Conservation (phyloP, 805 yeast genomes). For the Myxozyma neglecta region DNA sequence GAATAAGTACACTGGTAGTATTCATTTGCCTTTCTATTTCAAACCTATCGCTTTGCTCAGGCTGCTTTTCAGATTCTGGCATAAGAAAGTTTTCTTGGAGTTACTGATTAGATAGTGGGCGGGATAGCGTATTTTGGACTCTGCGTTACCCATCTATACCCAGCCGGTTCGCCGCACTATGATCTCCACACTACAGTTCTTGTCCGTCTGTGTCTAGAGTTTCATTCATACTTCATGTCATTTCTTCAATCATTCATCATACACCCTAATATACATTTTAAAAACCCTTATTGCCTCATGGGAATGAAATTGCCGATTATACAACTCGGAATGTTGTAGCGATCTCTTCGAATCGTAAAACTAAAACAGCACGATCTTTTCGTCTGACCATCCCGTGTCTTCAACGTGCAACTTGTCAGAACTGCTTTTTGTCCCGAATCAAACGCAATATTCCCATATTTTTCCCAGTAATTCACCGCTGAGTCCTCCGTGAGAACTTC, state of each 20-base stretch:
- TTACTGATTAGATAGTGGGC: no score
- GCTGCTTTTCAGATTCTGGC: no score
- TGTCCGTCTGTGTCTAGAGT: no score
- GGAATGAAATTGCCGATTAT: constrained; percentile 96
- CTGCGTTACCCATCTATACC: no score
- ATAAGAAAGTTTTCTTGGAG: no score
- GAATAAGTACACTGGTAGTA: no score
- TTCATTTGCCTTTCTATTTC: no score
- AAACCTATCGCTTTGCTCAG: no score
- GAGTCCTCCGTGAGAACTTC: constrained; percentile 94
- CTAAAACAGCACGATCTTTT: constrained; percentile 88
- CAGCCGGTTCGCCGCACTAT: no score
- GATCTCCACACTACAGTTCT: no score
- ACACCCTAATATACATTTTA: neutral
- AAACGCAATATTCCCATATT: constrained; percentile 93
- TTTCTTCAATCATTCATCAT: neutral
- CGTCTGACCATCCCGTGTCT: constrained; percentile 78
- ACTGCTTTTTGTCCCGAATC: constrained; percentile 96
- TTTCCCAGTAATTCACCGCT: constrained; percentile 97
- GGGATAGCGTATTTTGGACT: no score
- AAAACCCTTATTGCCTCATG: constrained; percentile 43
- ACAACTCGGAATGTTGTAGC: constrained; percentile 93
- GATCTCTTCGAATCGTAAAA: constrained; percentile 87
- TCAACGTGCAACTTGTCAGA: constrained; percentile 81
- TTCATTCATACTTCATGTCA: neutral